Evolutionary conservation across 495 filamentous ascomycete genomes (phyloP).

Genomic region (Hyaloscypha variabilis): DNA sequence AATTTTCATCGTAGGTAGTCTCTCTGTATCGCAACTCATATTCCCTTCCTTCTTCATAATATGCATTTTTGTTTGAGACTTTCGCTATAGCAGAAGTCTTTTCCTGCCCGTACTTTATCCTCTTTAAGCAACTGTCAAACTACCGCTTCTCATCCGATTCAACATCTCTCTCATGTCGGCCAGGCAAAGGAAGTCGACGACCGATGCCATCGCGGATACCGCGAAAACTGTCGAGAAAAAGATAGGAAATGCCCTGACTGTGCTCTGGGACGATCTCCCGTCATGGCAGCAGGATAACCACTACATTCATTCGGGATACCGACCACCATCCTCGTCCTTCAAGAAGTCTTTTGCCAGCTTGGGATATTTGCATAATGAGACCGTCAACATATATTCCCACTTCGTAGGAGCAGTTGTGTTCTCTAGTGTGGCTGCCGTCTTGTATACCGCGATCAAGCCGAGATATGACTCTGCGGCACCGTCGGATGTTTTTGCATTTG

Average conservation of each 20-base stretch:
- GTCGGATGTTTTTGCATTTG: conserved; percentile 71
- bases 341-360: conserved; percentile 63
- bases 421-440: conserved; percentile 38
- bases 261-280: conserved; percentile 67
- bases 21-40: background rate
- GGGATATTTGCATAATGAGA: conserved; percentile 86
- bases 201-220: conserved; percentile 20
- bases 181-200: conserved; percentile 19
- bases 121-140: background rate
- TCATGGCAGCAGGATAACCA: conserved; percentile 78
- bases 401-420: conserved; percentile 64
- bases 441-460: conserved; percentile 57
- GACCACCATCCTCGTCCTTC: conserved; percentile 69
- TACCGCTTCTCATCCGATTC: background rate
- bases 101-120: background rate
- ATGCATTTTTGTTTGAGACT: background rate
- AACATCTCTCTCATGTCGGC: conserved; percentile 18
- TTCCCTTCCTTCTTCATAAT: background rate
- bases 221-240: conserved; percentile 24
- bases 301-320: conserved; percentile 73
- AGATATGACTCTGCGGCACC: conserved; percentile 67
- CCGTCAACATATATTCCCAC: conserved; percentile 94
- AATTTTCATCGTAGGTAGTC: background rate
- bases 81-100: background rate
- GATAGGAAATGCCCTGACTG: conserved; percentile 28